Conservation (phyloP, 331 rosid genomes). For the Malus hybrid region DNA sequence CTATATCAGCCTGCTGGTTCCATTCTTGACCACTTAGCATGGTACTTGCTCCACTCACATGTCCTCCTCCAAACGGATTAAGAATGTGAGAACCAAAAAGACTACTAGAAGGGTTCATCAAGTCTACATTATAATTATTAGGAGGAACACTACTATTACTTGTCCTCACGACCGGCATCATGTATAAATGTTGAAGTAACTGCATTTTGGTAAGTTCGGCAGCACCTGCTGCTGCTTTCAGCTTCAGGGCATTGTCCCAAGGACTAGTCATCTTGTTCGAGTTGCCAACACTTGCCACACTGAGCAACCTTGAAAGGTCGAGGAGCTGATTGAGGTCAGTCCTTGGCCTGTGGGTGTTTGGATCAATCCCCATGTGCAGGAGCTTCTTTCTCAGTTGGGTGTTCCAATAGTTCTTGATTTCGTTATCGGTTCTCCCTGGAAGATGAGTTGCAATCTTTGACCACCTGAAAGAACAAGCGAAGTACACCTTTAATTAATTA, state of each 20-base stretch:
- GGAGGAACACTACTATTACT: not conserved
- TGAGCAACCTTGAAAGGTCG: constrained; percentile 49
- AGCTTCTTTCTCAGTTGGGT: constrained; percentile 77
- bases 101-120: not conserved
- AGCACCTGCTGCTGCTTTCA: constrained; percentile 36
- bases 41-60: not conserved
- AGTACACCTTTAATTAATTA: not conserved
- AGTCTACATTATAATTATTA: not conserved
- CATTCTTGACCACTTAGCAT: not conserved
- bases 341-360: constrained; percentile 84
- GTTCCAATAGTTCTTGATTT: constrained; percentile 86
- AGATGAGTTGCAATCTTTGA: constrained; percentile 83
- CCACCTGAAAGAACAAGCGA: constrained; percentile 49
- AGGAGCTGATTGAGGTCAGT: constrained; percentile 56
- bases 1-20: not conserved
- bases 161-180: not conserved
- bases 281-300: constrained; percentile 23
- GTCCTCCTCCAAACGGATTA: not conserved
- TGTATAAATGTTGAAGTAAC: constrained; percentile 38
- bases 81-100: constrained; percentile 25
- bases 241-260: constrained; percentile 38
- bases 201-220: constrained; percentile 58
- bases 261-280: constrained; percentile 8
- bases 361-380: constrained; percentile 76
- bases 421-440: constrained; percentile 84